Base-by-base conservation (phyloP, 2,329 filamentous ascomycete species). In the Epichloe sibirici region DNA sequence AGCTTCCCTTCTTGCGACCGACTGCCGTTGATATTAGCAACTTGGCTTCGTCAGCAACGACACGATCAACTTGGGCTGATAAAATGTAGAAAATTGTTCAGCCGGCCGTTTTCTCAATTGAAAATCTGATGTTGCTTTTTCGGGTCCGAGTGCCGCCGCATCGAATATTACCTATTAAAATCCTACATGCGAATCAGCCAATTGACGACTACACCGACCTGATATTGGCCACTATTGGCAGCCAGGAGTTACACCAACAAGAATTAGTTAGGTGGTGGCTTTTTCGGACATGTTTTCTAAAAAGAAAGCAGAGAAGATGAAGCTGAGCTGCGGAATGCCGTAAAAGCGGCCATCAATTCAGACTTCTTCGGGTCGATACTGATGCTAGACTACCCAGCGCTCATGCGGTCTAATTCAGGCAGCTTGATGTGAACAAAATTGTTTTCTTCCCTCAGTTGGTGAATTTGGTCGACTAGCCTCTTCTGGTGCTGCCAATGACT, bases 201-300 rank as follows among this genome's bases (percentile, higher is more conserved):
- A 46, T 47, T 25, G 45, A 35, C 37, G 37, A 51, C 45, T 17
- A 48, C 42, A 12, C 40, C 28, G 21, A 53, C 35, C n/a, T 40
- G 44, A 48, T 45, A 31, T 31, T 48, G 49, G 45, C 44, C 21
- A 47, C 51, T 53, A 50, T 46, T 43, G 50, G 47, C 47, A 45
- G 35, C 50, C 38, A 45, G 38, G 38, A 53, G 56, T 57, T 56
- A 56, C 55, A 57, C 57, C 34, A 48, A 52, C 52, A 39, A 55
- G 44, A 52, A 45, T 55, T 38, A n/a, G 49, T 37, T 52, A 51
- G 51, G 52, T 56, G 52, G 46, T 51, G 47, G 44, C 9, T 34
- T 40, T 31, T 23, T 28, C 48, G 37, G 47, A 25, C 43, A 40
- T 54, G 31, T 45, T 6, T 9, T 45, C 25, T 51, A 15, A 45